These are phyloP conservation scores for Podospora bellae-mahoneyi DNA, from an alignment of 495 filamentous ascomycete species.

Conservation along the genomic window DNA sequence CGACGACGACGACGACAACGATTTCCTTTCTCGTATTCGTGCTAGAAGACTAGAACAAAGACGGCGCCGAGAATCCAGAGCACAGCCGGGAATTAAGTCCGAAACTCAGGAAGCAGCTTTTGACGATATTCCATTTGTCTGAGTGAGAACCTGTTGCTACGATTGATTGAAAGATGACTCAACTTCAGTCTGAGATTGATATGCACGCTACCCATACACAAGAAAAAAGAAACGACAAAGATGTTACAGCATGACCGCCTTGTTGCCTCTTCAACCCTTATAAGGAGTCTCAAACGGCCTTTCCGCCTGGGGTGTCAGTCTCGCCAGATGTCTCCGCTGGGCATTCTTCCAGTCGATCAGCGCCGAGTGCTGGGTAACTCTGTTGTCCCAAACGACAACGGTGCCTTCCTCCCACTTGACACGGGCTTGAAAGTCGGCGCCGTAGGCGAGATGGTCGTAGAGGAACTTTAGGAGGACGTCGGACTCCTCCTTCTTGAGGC, in stretches of 20 bases:
- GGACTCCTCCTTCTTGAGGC: conserved; percentile 73
- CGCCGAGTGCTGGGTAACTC: conserved; percentile 75
- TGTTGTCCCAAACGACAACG: conserved; percentile 89
- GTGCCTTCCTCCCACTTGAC: conserved; percentile 79
- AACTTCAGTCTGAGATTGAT: background rate
- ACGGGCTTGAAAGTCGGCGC: conserved; percentile 84
- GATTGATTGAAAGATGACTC: background rate
- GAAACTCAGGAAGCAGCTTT: conserved; percentile 19
- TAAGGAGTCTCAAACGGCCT: conserved; percentile 66
- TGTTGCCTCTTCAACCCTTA: conserved; percentile 29
- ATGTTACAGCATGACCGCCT: background rate
- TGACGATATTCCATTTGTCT: conserved; percentile 32
- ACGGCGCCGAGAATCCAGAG: conserved; percentile 15
- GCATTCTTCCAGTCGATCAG: conserved; percentile 76
- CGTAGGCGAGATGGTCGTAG: conserved; percentile 77
- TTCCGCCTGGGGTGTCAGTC: conserved; percentile 85
- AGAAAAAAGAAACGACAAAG: conserved; percentile 10
- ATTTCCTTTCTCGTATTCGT: conserved; percentile 24
- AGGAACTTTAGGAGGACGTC: conserved; percentile 81
- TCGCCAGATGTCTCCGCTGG: conserved; percentile 72
- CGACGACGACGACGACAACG: conserved; percentile 25
- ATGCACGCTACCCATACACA: background rate
- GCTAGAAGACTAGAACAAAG: conserved; percentile 21
- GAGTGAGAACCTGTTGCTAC: background rate
- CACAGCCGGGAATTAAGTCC: conserved; percentile 8